A percentile compares a stretch with the other conserved stretches of the same genome.
phyloP scores from a whole-genome alignment of 345 rosid genomes.

The Eucalyptus regnans region DNA sequence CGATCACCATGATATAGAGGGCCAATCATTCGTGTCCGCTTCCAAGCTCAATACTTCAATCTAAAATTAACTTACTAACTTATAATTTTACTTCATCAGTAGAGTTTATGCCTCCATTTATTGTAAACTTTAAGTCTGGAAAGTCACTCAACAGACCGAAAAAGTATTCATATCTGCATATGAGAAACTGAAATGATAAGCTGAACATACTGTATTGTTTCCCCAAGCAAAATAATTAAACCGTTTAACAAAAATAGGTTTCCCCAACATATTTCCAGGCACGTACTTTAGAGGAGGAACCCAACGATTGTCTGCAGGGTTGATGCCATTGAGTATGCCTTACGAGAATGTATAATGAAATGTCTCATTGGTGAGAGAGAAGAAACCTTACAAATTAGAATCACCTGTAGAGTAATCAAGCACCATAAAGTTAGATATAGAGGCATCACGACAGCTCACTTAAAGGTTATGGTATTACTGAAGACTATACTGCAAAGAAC shows the following conservation, averaged over 20 bases:
- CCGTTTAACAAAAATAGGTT: background rate
- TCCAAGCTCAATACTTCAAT: background rate
- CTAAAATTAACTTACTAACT: background rate
- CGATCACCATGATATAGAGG: background rate
- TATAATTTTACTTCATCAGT: constrained; percentile 45
- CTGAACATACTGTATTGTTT: background rate
- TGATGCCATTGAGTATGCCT: background rate
- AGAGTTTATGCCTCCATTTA: constrained; percentile 55
- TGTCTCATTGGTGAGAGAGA: background rate
- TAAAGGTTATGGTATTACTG: background rate
- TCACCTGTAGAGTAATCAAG: background rate
- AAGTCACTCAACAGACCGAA: constrained; percentile 72
- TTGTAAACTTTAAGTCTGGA: constrained; percentile 74
- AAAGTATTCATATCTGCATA: constrained; percentile 23
- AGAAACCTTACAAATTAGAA: background rate
- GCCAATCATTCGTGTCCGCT: background rate
- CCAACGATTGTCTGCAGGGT: constrained; percentile 66
- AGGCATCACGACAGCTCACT: background rate
- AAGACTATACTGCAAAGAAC: background rate
- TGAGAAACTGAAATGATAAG: background rate
- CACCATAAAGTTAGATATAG: background rate
- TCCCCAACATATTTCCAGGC: background rate
- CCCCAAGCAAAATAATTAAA: background rate
- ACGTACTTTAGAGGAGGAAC: constrained; percentile 84
- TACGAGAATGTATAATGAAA: background rate